A percentile compares a stretch with the other conserved stretches of the same genome.
These are phyloP conservation scores for Leucogyrophana mollusca DNA, from an alignment of 768 basidiomycete species.

Conservation along the genomic window DNA sequence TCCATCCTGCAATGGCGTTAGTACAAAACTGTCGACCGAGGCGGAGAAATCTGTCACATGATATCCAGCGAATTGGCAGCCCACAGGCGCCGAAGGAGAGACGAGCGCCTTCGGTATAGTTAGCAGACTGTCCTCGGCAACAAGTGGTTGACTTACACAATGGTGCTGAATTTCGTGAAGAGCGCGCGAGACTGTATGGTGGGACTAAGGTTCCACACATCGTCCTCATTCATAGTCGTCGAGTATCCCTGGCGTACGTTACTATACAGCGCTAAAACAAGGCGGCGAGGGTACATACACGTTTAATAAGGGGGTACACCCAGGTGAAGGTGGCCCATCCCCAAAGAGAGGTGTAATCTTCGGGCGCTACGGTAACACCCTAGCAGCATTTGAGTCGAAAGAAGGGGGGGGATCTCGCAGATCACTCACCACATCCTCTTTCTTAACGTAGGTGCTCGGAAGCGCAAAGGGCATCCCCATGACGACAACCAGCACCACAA, in stretches of 20 bases:
- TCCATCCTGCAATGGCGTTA: constrained; percentile 46
- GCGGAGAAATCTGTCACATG: constrained; percentile 19
- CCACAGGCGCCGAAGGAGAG: constrained; percentile 43
- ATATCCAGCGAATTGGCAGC: constrained; percentile 47
- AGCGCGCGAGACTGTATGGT: constrained; percentile 65
- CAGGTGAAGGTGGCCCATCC: constrained; percentile 74
- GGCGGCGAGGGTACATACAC: constrained; percentile 33
- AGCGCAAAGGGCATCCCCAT: constrained; percentile 56
- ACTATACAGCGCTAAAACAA: too few species aligned
- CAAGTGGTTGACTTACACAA: constrained; percentile 23
- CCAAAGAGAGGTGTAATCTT: constrained; percentile 74
- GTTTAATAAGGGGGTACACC: constrained; percentile 63
- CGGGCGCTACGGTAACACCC: constrained; percentile 42
- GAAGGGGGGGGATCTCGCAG: not conserved
- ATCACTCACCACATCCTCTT: constrained; percentile 55
- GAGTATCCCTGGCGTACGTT: not conserved
- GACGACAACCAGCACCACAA: not conserved
- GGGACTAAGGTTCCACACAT: constrained; percentile 72
- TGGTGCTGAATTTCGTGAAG: constrained; percentile 45
- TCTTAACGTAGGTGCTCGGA: constrained; percentile 48
- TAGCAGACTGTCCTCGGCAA: not conserved
- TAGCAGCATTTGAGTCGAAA: constrained; percentile 5
- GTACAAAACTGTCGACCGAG: not conserved
- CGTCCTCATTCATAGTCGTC: constrained; percentile 64
- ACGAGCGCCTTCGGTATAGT: constrained; percentile 15